These are phyloP conservation scores for Croton laevigatus DNA, from an alignment of 441 rosid genomes.

Conservation along the genomic window DNA sequence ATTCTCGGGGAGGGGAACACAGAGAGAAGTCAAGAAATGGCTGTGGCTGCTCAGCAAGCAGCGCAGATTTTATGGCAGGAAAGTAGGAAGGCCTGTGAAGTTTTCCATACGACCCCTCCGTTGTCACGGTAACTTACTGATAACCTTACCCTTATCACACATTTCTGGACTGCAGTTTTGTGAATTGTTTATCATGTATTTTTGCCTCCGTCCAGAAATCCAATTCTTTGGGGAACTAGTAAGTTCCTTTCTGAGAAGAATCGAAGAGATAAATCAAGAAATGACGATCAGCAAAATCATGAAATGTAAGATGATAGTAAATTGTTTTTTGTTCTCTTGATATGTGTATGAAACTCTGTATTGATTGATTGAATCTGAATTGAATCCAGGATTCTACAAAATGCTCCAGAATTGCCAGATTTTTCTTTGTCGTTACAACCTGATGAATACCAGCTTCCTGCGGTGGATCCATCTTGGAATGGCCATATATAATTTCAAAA, in stretches of 20 bases:
- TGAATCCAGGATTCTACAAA: constrained; percentile 54
- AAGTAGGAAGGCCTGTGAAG: constrained; percentile 64
- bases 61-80: constrained; percentile 67
- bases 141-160: background rate
- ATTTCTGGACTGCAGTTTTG: too few species aligned
- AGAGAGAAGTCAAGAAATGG: constrained; percentile 76
- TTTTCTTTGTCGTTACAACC: constrained; percentile 87
- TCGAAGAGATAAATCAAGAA: constrained; percentile 56
- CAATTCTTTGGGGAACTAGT: constrained; percentile 71
- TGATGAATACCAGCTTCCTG: constrained; percentile 76
- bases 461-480: constrained; percentile 39
- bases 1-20: constrained; percentile 86
- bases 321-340: background rate
- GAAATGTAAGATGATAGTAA: constrained; percentile 57
- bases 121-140: constrained; percentile 49
- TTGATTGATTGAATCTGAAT: background rate
- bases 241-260: constrained; percentile 81
- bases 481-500: background rate
- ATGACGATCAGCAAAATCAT: constrained; percentile 56
- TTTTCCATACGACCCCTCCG: constrained; percentile 57
- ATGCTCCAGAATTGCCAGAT: constrained; percentile 79
- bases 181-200: background rate
- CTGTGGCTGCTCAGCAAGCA: constrained; percentile 77
- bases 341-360: background rate
- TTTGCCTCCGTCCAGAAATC: constrained; percentile 39